Percentiles rank a stretch among this genome's conserved stretches.
Conservation (phyloP, 257 asterid genomes). For the Scutellaria minor region DNA sequence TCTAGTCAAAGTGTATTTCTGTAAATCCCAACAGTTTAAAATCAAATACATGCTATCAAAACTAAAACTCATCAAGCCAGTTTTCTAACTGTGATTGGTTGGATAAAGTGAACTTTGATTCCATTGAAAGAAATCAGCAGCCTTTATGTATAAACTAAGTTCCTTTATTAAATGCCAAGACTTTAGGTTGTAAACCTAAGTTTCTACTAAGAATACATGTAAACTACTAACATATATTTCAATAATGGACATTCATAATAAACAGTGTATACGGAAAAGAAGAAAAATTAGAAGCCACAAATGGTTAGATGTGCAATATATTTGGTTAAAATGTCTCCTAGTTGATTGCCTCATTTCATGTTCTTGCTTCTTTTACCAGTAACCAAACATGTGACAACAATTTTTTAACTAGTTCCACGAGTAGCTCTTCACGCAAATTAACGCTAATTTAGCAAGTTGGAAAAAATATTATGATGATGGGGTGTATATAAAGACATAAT, state of each 20-base stretch:
- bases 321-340: neutral
- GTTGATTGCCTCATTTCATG: neutral
- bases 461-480: neutral
- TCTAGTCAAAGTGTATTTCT: no score
- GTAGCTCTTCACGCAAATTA: neutral
- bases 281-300: no score
- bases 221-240: neutral
- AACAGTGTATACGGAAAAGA: no score
- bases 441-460: neutral
- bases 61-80: neutral
- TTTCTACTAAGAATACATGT: constrained; percentile 8
- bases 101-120: neutral
- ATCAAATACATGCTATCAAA: constrained; percentile 1
- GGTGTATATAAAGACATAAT: neutral
- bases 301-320: neutral
- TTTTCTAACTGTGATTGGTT: neutral
- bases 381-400: constrained; percentile 22
- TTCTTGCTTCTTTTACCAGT: constrained; percentile 13
- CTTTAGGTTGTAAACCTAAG: neutral
- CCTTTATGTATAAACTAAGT: constrained; percentile 23
- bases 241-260: no score
- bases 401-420: neutral
- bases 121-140: neutral
- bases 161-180: neutral
- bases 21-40: neutral